Conservation (phyloP, 495 filamentous ascomycete species). For the Copromyces sp. region DNA sequence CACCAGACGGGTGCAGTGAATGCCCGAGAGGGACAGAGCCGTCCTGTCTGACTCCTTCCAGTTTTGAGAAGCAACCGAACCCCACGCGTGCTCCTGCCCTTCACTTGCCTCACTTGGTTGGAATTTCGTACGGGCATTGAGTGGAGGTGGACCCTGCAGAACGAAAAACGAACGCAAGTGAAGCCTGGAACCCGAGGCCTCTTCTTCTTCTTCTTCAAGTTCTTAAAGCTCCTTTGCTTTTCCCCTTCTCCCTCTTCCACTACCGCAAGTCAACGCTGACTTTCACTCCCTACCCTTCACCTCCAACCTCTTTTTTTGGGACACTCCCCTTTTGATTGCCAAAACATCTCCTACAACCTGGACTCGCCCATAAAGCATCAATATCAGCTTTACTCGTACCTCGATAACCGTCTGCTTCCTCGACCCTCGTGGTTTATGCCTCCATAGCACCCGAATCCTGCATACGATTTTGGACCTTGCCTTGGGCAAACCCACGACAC, state of each 20-base stretch:
- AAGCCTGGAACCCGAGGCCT: not conserved
- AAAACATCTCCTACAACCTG: not conserved
- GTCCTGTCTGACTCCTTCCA: not conserved
- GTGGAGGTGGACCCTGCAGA: not conserved
- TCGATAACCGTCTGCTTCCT: not conserved
- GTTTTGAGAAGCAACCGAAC: not conserved
- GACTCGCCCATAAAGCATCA: not conserved
- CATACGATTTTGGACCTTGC: not conserved
- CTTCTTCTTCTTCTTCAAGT: not conserved
- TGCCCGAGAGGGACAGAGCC: not conserved
- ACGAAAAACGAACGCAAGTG: slow-evolving; percentile 5
- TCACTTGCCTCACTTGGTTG: not conserved
- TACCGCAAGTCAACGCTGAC: not conserved
- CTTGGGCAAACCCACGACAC: slow-evolving; percentile 8
- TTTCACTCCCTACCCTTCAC: not conserved
- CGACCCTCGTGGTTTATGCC: not conserved
- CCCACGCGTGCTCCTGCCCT: not conserved
- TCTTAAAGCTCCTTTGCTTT: not conserved
- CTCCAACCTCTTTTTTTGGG: not conserved
- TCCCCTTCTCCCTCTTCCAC: not conserved
- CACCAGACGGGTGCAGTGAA: not conserved
- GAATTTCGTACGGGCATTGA: not conserved
- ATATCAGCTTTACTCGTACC: not conserved
- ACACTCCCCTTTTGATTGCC: not conserved
- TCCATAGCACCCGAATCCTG: not conserved